Base-by-base conservation (phyloP, 345 rosid species). In the Pseudoturritis turrita region DNA sequence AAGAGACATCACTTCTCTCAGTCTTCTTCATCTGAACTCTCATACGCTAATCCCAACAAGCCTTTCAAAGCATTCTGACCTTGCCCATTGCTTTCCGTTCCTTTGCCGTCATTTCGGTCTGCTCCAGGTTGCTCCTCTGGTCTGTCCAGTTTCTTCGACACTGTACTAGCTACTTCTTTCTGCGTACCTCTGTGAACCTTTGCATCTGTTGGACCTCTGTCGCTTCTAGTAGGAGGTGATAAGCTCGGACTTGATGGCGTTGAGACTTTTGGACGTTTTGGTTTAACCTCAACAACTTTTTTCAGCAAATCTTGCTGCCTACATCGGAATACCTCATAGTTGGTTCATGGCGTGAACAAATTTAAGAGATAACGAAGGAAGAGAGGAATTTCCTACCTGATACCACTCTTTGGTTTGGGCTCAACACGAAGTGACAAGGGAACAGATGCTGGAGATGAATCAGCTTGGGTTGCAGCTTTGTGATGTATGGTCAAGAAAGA, bases 341-440 rank as follows among this genome's bases (percentile, higher is more conserved):
- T n/a, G n/a, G n/a, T 70, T 55, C 33, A 73, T 68, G 50, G 10
- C 21, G 31, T 43, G 4, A 47, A 17, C 5, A 54, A 56, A 7
- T n/a, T n/a, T 7, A 33, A 33, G 10, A 33, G 37, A 33, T 33
- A 9, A 33, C 37, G 9, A 9, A n/a, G 15, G 36, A 54, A 65
- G 25, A 7, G 53, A 46, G 10, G 9, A 40, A 47, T 12, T 18
- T 68, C 39, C 25, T 73, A 91, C 96, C 97, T 91, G 61, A 91
- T 95, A 59, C 97, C 92, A 69, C 97, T 89, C 84, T 88, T 95
- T 44, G 96, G 86, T 80, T 95, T 95, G 43, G 97, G 99, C 70
- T 95, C 99, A 41, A 91, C 96, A 41, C 97, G 96, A 47, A 91
- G 96, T 7, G 98, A 63, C 81, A 91, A 81, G 33, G 96, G 94